phyloP scores from a whole-genome alignment of 257 asterid species.

The Ilex asprella region DNA sequence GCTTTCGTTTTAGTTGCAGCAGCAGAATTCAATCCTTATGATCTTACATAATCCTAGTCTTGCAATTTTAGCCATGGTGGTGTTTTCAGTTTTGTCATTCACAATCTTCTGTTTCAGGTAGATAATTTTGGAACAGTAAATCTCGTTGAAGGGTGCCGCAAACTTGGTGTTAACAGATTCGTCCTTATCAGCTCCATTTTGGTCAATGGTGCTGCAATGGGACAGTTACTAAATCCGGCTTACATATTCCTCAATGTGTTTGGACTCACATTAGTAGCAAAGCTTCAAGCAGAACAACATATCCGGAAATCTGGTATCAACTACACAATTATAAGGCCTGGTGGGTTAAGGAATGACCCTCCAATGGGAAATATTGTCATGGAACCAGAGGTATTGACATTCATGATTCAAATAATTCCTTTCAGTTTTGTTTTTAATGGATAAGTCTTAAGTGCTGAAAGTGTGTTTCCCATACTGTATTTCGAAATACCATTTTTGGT shows the following conservation, averaged over 20 bases:
- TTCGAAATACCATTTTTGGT: too few relatives aligned
- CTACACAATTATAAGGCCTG: slow-evolving; percentile 90
- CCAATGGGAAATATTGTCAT: slow-evolving; percentile 80
- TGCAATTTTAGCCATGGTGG: too few relatives aligned
- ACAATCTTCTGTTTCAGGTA: slow-evolving; percentile 45
- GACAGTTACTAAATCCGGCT: slow-evolving; percentile 81
- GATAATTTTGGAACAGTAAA: slow-evolving; percentile 92
- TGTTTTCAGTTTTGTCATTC: background rate
- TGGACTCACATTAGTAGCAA: slow-evolving; percentile 79
- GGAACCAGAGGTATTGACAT: slow-evolving; percentile 73
- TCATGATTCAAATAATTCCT: background rate
- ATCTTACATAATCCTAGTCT: too few relatives aligned
- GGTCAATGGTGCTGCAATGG: slow-evolving; percentile 97
- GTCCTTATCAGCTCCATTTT: slow-evolving; percentile 83
- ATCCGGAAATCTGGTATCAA: slow-evolving; percentile 89
- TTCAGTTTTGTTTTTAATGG: background rate
- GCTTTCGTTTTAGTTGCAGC: too few relatives aligned
- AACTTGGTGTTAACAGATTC: slow-evolving; percentile 65
- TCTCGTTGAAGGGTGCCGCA: slow-evolving; percentile 91
- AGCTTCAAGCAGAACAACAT: slow-evolving; percentile 88
- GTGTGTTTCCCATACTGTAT: too few relatives aligned
- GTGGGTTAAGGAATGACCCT: slow-evolving; percentile 81
- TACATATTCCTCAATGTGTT: slow-evolving; percentile 80
- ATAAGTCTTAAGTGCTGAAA: too few relatives aligned
- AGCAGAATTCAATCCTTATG: too few relatives aligned